Evolutionary conservation across 139 green algal species (phyloP).

Genomic region (Chlamydomonas sphaeroides): DNA sequence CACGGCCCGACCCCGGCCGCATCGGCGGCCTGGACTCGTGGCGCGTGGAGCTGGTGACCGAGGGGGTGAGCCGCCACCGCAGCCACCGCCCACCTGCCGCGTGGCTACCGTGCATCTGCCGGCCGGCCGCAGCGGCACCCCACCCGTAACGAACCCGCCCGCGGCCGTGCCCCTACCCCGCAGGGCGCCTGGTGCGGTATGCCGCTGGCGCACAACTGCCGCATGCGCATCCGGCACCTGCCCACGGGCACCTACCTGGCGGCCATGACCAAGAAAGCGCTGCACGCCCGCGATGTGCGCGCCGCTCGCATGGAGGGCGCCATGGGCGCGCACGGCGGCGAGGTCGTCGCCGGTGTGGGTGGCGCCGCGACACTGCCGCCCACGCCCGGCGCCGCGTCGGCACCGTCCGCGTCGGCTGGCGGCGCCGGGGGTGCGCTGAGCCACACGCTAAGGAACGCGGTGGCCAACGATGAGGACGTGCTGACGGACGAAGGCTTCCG

Average conservation of each 20-base stretch:
- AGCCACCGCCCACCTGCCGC: too few relatives aligned
- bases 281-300: not conserved
- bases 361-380: too few relatives aligned
- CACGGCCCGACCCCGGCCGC: conserved; percentile 6
- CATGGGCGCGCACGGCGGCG: too few relatives aligned
- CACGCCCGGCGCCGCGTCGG: too few relatives aligned
- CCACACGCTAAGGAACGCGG: not conserved
- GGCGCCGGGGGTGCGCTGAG: not conserved
- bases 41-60: conserved; percentile 24
- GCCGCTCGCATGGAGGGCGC: not conserved
- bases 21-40: conserved; percentile 13
- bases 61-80: conserved; percentile 20
- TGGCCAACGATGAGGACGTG: conserved; percentile 1
- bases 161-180: too few relatives aligned
- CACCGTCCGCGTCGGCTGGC: too few relatives aligned
- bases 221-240: conserved; percentile 33
- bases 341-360: too few relatives aligned
- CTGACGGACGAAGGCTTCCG: conserved; percentile 28
- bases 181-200: conserved; percentile 33
- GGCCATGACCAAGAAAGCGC: conserved; percentile 1
- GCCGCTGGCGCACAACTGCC: not conserved
- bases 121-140: too few relatives aligned
- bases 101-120: too few relatives aligned
- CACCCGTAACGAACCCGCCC: too few relatives aligned
- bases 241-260: conserved; percentile 36